Conservation (phyloP, 129 eudicot genomes). For the Escallonia rubra region DNA sequence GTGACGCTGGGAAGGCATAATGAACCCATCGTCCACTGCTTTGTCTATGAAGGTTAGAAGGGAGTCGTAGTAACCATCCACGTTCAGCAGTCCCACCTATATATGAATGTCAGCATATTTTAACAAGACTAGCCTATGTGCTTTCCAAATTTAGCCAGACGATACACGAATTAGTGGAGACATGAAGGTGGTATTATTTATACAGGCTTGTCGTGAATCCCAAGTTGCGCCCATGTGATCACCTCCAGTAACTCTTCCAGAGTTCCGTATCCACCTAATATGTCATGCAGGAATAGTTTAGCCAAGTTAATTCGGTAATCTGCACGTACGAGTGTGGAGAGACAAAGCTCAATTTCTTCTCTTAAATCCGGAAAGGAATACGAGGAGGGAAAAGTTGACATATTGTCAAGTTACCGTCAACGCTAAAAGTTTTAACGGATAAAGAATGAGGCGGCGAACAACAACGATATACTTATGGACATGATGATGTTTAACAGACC, state of each 20-base stretch:
- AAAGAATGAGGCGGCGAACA: too few species aligned
- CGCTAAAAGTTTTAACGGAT: too few species aligned
- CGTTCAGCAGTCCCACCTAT: conserved; percentile 67
- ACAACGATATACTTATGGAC: too few species aligned
- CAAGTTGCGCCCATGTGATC: conserved; percentile 70
- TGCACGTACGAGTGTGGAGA: too few species aligned
- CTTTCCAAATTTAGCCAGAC: conserved; percentile 18
- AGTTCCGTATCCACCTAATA: conserved; percentile 63
- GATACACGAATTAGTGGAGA: background rate
- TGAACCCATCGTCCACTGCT: conserved; percentile 65
- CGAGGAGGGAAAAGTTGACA: too few species aligned
- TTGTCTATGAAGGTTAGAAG: conserved; percentile 53
- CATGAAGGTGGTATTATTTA: conserved; percentile 10
- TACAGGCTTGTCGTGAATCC: conserved; percentile 71
- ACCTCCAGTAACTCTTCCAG: conserved; percentile 63
- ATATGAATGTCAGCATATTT: background rate
- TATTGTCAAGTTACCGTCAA: too few species aligned
- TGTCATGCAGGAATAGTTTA: too few species aligned
- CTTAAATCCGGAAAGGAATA: too few species aligned
- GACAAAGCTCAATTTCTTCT: too few species aligned
- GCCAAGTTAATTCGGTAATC: too few species aligned
- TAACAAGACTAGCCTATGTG: background rate
- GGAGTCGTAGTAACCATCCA: conserved; percentile 54
- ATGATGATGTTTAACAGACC: conserved; percentile 19
- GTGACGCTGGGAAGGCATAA: conserved; percentile 55